Evolutionary conservation across 208 protist genomes (phyloP).

Genomic region (Acanthamoeba castellanii): DNA sequence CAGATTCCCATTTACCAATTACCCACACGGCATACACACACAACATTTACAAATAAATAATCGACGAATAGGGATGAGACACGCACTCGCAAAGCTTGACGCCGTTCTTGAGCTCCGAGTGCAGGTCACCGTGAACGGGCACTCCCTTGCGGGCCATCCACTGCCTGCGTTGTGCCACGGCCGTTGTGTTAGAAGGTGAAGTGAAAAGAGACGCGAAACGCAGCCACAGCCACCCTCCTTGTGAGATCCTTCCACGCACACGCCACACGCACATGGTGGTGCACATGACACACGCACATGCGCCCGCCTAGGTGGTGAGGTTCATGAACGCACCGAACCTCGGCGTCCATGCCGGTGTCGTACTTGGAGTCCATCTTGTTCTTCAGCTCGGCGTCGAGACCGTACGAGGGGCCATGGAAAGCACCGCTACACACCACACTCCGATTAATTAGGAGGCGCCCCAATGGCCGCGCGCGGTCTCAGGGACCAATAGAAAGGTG

Average conservation of each 20-base stretch:
- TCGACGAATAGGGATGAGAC: too few relatives aligned
- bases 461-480: not conserved
- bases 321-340: not conserved
- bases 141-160: constrained; percentile 47
- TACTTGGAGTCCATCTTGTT: constrained; percentile 63
- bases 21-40: not conserved
- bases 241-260: too few relatives aligned
- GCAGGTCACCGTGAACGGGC: not conserved
- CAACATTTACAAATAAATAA: not conserved
- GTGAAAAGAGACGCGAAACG: not conserved
- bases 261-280: too few relatives aligned
- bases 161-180: not conserved
- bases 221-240: too few relatives aligned
- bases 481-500: not conserved
- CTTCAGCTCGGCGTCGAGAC: constrained; percentile 64
- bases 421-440: not conserved
- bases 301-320: not conserved
- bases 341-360: not conserved
- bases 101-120: not conserved
- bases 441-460: not conserved
- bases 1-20: too few relatives aligned
- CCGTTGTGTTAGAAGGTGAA: not conserved
- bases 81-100: constrained; percentile 43
- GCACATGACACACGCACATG: not conserved
- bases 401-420: constrained; percentile 60